Base-by-base conservation (phyloP, 106 monocot species). In the Hemerocallis citrina region DNA sequence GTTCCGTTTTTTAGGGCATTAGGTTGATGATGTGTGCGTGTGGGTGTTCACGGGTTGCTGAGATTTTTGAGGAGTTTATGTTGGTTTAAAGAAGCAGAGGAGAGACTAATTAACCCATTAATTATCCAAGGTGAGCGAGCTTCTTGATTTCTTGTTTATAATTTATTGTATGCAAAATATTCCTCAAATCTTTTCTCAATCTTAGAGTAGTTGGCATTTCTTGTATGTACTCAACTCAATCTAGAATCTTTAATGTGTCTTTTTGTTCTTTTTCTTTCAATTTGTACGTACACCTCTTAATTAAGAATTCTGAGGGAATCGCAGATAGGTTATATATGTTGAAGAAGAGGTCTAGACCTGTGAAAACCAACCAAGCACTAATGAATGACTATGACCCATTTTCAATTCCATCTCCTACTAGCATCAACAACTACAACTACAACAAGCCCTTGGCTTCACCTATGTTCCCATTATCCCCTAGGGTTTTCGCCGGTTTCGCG, bases 401-500 rank as follows among this genome's bases (percentile, higher is more conserved):
- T 40, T 15, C 60, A 5, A 37, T 69, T 40, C 19, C 58, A 4
- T 70, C 61, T 28, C 61, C 61, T 7, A 44, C 23, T 24, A 29
- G 25, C 27, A 59, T 4, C 28, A 39, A 13, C 59, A 59, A 17
- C 39, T 39, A 24, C 27, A 59, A 14, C 28, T 59, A 13, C 59
- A 59, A 17, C 39, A 59, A 24, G 15, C 38, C 59, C 59, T 15
- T 11, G 3, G 25, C 11, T 25, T 40, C 59, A 44, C 61, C 61
- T 62, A 15, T 30, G 8, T 62, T 62, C 61, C 61, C 61, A 43
- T 62, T 59, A 27, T 59, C 70, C 15, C 70, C 70, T 20, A 70
- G 52, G 28, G 20, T 62, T 13, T 70, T 70, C 22, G 36, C 52
- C 20, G 62, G 60, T 7, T 29, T 60, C 60, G 29, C 51, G 3